Evolutionary conservation across 2,329 filamentous ascomycete genomes (phyloP).

Genomic region (Sporothrix euskadiensis): DNA sequence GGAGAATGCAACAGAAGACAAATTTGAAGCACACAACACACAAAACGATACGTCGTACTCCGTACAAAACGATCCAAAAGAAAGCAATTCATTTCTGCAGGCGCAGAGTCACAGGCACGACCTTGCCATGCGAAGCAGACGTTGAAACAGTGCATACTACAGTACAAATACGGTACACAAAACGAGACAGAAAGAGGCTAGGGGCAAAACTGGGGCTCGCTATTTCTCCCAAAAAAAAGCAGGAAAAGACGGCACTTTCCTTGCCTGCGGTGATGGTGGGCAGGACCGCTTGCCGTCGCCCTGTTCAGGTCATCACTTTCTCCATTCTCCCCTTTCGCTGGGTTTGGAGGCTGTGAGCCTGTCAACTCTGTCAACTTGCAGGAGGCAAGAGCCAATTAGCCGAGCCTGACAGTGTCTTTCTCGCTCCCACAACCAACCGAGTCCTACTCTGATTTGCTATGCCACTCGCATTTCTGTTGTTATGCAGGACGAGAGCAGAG

Average conservation of each 20-base stretch:
- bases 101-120: neutral
- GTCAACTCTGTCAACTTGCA: neutral
- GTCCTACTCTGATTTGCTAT: neutral
- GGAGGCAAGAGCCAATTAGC: neutral
- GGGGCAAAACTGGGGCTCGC: neutral
- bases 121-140: constrained; percentile 6
- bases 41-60: too few species aligned
- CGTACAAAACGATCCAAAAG: neutral
- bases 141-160: constrained; percentile 10
- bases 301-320: constrained; percentile 25
- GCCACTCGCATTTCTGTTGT: neutral
- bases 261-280: constrained; percentile 31
- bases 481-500: neutral
- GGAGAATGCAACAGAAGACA: neutral
- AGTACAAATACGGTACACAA: neutral
- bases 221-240: constrained; percentile 1
- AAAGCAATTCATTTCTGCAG: neutral
- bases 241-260: constrained; percentile 3
- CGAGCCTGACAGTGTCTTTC: neutral
- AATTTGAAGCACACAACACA: neutral
- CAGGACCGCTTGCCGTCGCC: constrained; percentile 34
- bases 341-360: neutral
- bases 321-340: neutral
- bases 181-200: neutral
- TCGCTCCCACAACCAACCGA: neutral